These are phyloP conservation scores for Aspergillus ruber DNA, from an alignment of 2,329 filamentous ascomycete species.

Conservation along the genomic window DNA sequence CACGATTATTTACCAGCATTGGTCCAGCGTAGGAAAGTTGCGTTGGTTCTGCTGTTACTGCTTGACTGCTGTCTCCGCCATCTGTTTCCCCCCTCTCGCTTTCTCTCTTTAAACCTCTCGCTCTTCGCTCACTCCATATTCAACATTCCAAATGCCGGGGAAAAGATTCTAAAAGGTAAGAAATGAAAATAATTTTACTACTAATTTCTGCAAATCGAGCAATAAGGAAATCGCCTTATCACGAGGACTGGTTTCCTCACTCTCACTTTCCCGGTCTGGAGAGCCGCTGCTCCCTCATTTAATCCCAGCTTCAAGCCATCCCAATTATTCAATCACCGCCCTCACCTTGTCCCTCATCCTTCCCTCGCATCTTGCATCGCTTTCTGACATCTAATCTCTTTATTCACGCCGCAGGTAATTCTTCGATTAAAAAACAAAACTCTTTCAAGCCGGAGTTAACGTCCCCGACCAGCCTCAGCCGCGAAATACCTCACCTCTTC, in stretches of 20 bases:
- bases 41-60: neutral
- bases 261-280: conserved; percentile 14
- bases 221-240: no score
- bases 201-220: conserved; percentile 26
- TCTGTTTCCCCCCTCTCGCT: conserved; percentile 1
- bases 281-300: conserved; percentile 1
- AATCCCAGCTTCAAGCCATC: neutral
- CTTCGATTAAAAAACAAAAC: no score
- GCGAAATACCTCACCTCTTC: neutral
- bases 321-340: neutral
- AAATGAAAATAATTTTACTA: neutral
- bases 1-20: no score
- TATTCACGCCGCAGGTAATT: neutral
- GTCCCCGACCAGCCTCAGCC: conserved; percentile 1
- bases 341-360: conserved; percentile 8
- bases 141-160: conserved; percentile 1
- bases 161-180: neutral
- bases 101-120: neutral
- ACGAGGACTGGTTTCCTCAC: conserved; percentile 16
- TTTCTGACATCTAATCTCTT: neutral
- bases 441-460: neutral
- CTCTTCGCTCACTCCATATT: neutral
- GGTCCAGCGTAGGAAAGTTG: no score
- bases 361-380: conserved; percentile 3
- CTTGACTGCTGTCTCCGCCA: conserved; percentile 2